A percentile compares a stretch with the other conserved stretches of the same genome.
These are phyloP conservation scores for Beta corolliflora DNA, from an alignment of 179 eudicot genomes.

Conservation along the genomic window DNA sequence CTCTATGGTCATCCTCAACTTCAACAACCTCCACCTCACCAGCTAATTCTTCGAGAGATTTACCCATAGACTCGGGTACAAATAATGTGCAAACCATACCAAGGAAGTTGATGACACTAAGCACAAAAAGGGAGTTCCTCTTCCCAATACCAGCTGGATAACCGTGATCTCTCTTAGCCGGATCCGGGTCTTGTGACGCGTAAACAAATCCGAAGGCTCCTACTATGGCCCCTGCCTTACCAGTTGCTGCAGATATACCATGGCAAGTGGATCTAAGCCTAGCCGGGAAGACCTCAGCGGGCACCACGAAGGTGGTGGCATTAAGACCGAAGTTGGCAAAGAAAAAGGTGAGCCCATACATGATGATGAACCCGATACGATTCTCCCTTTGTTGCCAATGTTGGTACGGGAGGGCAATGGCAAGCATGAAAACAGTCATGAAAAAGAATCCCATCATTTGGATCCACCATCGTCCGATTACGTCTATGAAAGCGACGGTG, in stretches of 20 bases:
- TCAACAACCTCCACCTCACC: slow-evolving; percentile 28
- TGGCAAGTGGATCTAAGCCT: slow-evolving; percentile 49
- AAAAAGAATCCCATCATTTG: slow-evolving; percentile 45
- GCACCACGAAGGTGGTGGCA: slow-evolving; percentile 50
- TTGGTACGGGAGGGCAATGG: slow-evolving; percentile 31
- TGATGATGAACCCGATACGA: slow-evolving; percentile 30
- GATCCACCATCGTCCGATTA: slow-evolving; percentile 35
- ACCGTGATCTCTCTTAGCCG: slow-evolving; percentile 18
- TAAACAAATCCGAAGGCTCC: slow-evolving; percentile 47
- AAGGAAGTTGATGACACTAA: slow-evolving; percentile 27
- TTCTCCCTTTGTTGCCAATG: slow-evolving; percentile 31
- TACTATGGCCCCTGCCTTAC: slow-evolving; percentile 47
- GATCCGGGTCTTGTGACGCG: slow-evolving; percentile 23
- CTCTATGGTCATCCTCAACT: neutral
- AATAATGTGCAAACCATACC: slow-evolving; percentile 40
- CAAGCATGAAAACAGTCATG: slow-evolving; percentile 49
- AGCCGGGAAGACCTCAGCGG: slow-evolving; percentile 48
- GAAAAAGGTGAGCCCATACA: slow-evolving; percentile 47
- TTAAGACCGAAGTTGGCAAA: slow-evolving; percentile 52
- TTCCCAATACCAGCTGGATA: slow-evolving; percentile 41
- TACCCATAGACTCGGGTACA: slow-evolving; percentile 42
- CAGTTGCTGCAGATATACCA: slow-evolving; percentile 46
- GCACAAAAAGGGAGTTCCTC: slow-evolving; percentile 35
- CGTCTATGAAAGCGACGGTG: slow-evolving; percentile 39
- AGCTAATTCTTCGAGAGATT: slow-evolving; percentile 41